phyloP scores from a whole-genome alignment of 2,329 filamentous ascomycete species.

The Blastomyces gilchristii region DNA sequence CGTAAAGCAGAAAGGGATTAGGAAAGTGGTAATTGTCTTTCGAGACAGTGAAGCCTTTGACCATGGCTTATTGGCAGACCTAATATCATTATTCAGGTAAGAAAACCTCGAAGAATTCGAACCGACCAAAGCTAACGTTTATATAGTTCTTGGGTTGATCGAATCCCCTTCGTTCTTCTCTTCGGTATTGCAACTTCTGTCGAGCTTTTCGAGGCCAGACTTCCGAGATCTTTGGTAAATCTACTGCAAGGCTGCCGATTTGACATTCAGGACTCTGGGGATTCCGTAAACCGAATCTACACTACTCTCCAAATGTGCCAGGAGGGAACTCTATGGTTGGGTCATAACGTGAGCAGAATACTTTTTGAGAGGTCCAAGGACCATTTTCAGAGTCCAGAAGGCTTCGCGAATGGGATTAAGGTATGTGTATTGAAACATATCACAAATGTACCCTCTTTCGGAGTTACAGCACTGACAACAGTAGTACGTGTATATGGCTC shows the following conservation, averaged over 20 bases:
- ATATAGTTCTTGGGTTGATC: slow-evolving; percentile 49
- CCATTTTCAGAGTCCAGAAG: slow-evolving; percentile 49
- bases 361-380: slow-evolving; percentile 49
- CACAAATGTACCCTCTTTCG: not conserved
- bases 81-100: slow-evolving; percentile 37
- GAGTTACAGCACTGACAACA: slow-evolving; percentile 17
- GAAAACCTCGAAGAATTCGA: not conserved
- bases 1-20: slow-evolving; percentile 27
- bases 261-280: slow-evolving; percentile 41
- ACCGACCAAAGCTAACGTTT: not conserved
- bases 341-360: slow-evolving; percentile 41
- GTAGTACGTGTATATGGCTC: slow-evolving; percentile 53
- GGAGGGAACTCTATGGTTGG: slow-evolving; percentile 40
- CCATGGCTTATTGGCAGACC: slow-evolving; percentile 33
- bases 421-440: slow-evolving; percentile 21
- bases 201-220: slow-evolving; percentile 49
- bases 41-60: slow-evolving; percentile 41
- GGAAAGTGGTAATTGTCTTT: slow-evolving; percentile 35
- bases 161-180: slow-evolving; percentile 50
- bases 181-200: slow-evolving; percentile 54
- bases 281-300: slow-evolving; percentile 36
- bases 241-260: slow-evolving; percentile 47
- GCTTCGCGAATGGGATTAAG: slow-evolving; percentile 44
- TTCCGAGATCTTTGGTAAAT: slow-evolving; percentile 44
- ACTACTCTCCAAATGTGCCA: slow-evolving; percentile 27